Percentiles rank a stretch among this genome's conserved stretches.
Conservation (phyloP, 208 protist species). For the Acanthamoeba culbertsoni region DNA sequence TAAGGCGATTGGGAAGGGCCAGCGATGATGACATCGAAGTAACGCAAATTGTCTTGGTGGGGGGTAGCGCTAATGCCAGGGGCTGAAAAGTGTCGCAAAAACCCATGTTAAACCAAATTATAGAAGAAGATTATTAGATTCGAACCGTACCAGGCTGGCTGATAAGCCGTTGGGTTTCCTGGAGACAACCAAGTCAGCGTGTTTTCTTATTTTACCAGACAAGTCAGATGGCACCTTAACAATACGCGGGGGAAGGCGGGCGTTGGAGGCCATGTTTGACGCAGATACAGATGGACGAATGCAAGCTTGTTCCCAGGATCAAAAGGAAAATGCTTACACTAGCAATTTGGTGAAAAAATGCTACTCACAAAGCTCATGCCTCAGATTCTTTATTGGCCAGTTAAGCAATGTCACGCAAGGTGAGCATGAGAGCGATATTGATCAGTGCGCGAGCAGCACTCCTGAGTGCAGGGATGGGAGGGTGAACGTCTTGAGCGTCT, state of each 20-base stretch:
- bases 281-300: not conserved
- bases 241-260: not conserved
- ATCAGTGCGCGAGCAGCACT: conserved; percentile 18
- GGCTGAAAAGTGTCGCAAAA: conserved; percentile 25
- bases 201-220: not conserved
- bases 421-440: conserved; percentile 46
- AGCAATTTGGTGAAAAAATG: too few species aligned
- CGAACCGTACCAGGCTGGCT: not conserved
- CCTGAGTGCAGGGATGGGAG: not conserved
- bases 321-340: not conserved
- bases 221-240: not conserved
- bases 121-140: not conserved
- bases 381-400: not conserved
- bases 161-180: conserved; percentile 11
- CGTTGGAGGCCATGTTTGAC: not conserved
- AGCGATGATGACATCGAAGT: conserved; percentile 88
- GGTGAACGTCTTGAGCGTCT: not conserved
- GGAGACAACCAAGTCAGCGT: not conserved
- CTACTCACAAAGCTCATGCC: not conserved
- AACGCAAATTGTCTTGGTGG: conserved; percentile 84
- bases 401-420: not conserved
- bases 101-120: too few species aligned
- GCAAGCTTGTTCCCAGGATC: not conserved
- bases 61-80: conserved; percentile 77
- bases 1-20: conserved; percentile 85